Evolutionary conservation across 768 basidiomycete genomes (phyloP), one percentile per base, ranked within the genome.

Genomic region (Leccinum boreale): DNA sequence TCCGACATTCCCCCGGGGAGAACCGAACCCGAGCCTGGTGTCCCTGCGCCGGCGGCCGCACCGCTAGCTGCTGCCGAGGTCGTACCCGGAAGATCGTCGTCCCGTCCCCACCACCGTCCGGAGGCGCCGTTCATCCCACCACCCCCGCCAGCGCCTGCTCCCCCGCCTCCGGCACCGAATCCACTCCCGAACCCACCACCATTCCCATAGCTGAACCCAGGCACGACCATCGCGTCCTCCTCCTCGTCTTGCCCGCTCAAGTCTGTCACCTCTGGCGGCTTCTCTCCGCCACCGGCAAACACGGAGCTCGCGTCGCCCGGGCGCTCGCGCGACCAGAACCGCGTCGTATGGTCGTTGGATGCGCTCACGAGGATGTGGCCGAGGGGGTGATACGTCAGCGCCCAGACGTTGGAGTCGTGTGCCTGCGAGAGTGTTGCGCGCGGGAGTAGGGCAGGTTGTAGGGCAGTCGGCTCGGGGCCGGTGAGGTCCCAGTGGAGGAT

Each of bases 331-430:
- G 88, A 87, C 96, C 97, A 98, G 81, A 98, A 99, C n/a, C 95
- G 85, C 6, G 96, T 97, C 5, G 97, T 98, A 76, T 95, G 93
- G 78, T 99, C 97, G 77, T 97, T 98, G n/a, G 90, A 91, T 10
- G 89, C 97, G 60, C 85, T 88, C 60, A 88, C 94, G 65, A 99
- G 86, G 65, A 98, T 81, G 74, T 98, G 95, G 0, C 97, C 96
- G 15, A 98, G 84, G 0, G 96, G 95, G 74, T 98, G 95, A 81
- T 86, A 99, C 4, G 93, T 85, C 61, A 99, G 83, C 0, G 92
- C 86, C 92, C 95, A 98, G 60, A 99, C 92, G 72, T 95, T 94
- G 29, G 92, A 93, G 77, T 99, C 97, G 79, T 99, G 97, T 9
- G 97, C 97, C 70, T 93, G 90, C n/a, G 90, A 87, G 64, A 99